Evolutionary conservation across 2,329 filamentous ascomycete genomes (phyloP), one percentile per base, ranked within the genome.

Genomic region (Colletotrichum higginsianum): DNA sequence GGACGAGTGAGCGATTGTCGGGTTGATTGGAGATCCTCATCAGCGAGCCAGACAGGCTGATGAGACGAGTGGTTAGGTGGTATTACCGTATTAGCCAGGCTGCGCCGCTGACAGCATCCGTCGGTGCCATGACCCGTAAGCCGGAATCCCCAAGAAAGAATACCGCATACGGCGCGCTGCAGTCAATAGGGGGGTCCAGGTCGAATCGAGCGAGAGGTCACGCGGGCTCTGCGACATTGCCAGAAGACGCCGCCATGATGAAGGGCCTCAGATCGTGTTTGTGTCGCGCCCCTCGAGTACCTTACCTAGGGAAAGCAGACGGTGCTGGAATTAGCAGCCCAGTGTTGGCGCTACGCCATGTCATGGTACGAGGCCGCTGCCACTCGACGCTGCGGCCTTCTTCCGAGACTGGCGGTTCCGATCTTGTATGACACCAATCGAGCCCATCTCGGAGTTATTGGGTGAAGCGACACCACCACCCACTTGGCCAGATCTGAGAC

Each of bases 401-500:
- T 49, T 61, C 40, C 30, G 1, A 4, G 26, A 4, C 26, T 26
- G 26, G 26, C 26, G 26, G 26, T 26, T 26, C 26, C 47, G 23
- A 42, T 52, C 42, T 23, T 56, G 49, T 12, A 26, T 47, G 52
- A 67, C 60, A 47, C 57, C 58, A 53, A 21, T 35, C 40, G 52
- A 53, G 65, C 23, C 52, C 44, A 57, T 18, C 56, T 35, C 35
- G 21, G 61, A 16, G 13, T 66, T 71, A 71, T 61, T 61, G 70
- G 61, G 52, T 23, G 42, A 23, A 61, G 21, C 21, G 35, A 61
- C 47, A 56, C 47, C 58, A 26, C 26, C 26, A 26, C 26, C 26
- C 66, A 55, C 70, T 72, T 58, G 52, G 61, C 53, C 53, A 61
- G 66, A 71, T 72, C 66, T 42, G 47, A 44, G 66, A 55, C 53